These are phyloP conservation scores for Aspergillus indologenus DNA, from an alignment of 495 filamentous ascomycete genomes.

Conservation along the genomic window DNA sequence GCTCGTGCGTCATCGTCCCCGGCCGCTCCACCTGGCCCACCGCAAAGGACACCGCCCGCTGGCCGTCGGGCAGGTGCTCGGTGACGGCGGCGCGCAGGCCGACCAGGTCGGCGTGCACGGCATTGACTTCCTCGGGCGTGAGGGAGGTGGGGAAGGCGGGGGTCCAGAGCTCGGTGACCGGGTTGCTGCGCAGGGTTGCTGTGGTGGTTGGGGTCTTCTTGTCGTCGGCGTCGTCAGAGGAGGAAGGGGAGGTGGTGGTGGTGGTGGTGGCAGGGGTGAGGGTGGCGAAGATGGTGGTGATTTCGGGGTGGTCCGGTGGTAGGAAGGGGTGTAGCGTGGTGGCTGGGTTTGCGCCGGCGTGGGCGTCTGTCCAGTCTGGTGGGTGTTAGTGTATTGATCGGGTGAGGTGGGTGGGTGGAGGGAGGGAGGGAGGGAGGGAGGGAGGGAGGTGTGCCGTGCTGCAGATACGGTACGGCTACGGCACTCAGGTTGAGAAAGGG, in stretches of 20 bases:
- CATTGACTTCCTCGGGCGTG: constrained; percentile 17
- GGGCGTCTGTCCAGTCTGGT: constrained; percentile 41
- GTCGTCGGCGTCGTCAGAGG: background rate
- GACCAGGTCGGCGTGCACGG: constrained; percentile 28
- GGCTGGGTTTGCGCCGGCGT: constrained; percentile 17
- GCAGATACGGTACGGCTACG: background rate
- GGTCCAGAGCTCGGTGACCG: constrained; percentile 37
- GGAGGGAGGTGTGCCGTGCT: background rate
- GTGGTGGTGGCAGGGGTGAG: constrained; percentile 35
- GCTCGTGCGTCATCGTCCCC: constrained; percentile 34
- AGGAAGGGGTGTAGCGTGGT: constrained; percentile 22
- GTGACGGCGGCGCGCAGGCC: constrained; percentile 35
- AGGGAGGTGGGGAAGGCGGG: constrained; percentile 33
- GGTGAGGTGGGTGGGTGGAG: background rate
- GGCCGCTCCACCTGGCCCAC: constrained; percentile 44
- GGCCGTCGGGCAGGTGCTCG: constrained; percentile 29
- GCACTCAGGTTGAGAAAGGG: background rate
- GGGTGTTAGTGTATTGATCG: background rate
- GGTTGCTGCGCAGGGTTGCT: constrained; percentile 34
- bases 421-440: background rate
- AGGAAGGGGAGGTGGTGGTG: constrained; percentile 19
- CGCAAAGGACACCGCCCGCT: constrained; percentile 38
- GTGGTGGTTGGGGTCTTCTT: constrained; percentile 14
- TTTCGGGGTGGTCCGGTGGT: constrained; percentile 13
- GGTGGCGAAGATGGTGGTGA: constrained; percentile 30